Evolutionary conservation across 2,329 filamentous ascomycete species (phyloP).

Genomic region (Fusarium tricinctum): DNA sequence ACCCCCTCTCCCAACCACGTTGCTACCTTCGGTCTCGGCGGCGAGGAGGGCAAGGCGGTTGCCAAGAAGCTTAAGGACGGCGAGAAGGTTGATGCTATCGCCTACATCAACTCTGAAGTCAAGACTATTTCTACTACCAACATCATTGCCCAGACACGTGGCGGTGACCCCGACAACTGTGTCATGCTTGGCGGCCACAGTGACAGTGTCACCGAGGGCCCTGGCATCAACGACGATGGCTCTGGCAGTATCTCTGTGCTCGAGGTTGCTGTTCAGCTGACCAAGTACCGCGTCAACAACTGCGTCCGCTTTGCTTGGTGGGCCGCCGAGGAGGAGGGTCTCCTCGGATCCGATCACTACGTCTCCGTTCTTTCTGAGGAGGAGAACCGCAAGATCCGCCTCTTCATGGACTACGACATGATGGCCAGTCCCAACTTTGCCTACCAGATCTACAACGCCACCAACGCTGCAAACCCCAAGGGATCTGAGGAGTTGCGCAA

Average conservation of each 20-base stretch:
- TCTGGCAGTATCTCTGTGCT: conserved; percentile 74
- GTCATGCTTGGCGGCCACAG: conserved; percentile 76
- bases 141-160: conserved; percentile 72
- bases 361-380: conserved; percentile 66
- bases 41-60: conserved; percentile 69
- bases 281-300: conserved; percentile 71
- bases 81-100: conserved; percentile 65
- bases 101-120: conserved; percentile 72
- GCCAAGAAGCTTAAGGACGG: conserved; percentile 67
- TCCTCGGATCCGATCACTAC: conserved; percentile 74
- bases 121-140: conserved; percentile 69
- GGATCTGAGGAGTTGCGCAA: conserved; percentile 79
- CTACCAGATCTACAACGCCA: conserved; percentile 79
- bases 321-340: conserved; percentile 76
- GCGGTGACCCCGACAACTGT: conserved; percentile 72
- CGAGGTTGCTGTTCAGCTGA: conserved; percentile 72
- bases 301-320: conserved; percentile 78
- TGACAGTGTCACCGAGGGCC: conserved; percentile 73
- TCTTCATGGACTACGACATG: conserved; percentile 81
- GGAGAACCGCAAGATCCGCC: conserved; percentile 73
- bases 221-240: conserved; percentile 85
- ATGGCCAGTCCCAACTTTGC: conserved; percentile 75
- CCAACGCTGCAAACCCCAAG: conserved; percentile 76
- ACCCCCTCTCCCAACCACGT: conserved; percentile 70
- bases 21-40: conserved; percentile 76